Evolutionary conservation across 352 stramenopile species (phyloP).

Genomic region (Ophiocytium majus): DNA sequence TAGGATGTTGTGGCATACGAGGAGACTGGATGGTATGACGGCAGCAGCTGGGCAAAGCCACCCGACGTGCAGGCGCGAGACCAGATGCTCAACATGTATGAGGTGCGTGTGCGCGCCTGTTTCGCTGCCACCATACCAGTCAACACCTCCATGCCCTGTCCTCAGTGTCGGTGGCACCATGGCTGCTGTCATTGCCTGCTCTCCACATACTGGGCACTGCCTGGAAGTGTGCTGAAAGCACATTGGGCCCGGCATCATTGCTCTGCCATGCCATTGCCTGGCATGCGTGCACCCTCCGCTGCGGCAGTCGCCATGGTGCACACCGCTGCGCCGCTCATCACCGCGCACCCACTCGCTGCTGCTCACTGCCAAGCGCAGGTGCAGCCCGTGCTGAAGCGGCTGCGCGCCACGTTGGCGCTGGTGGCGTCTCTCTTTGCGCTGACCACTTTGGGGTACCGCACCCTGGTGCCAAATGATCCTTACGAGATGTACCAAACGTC

Average conservation of each 20-base stretch:
- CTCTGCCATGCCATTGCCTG: too few relatives aligned
- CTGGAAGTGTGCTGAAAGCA: too few relatives aligned
- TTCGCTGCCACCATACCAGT: too few relatives aligned
- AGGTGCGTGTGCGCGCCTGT: too few relatives aligned
- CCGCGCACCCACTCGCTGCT: too few relatives aligned
- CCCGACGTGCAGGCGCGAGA: constrained; percentile 45
- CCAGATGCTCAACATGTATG: constrained; percentile 53
- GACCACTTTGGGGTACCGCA: constrained; percentile 35
- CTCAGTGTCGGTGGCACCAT: background rate
- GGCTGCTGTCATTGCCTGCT: background rate
- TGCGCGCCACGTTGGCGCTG: constrained; percentile 26
- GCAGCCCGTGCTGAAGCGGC: constrained; percentile 15
- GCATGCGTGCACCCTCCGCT: too few relatives aligned
- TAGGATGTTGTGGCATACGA: constrained; percentile 51
- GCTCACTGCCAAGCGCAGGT: too few relatives aligned
- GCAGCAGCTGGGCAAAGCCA: constrained; percentile 44
- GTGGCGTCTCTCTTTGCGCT: constrained; percentile 38
- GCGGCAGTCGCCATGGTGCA: too few relatives aligned
- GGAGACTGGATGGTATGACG: constrained; percentile 53
- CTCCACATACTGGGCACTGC: background rate
- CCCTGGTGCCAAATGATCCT: constrained; percentile 44
- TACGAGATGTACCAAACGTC: constrained; percentile 33
- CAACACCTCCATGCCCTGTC: too few relatives aligned
- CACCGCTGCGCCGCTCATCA: too few relatives aligned
- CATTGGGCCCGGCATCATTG: too few relatives aligned